Base-by-base conservation (phyloP, 768 basidiomycete species). In the Lentinula lateritia region DNA sequence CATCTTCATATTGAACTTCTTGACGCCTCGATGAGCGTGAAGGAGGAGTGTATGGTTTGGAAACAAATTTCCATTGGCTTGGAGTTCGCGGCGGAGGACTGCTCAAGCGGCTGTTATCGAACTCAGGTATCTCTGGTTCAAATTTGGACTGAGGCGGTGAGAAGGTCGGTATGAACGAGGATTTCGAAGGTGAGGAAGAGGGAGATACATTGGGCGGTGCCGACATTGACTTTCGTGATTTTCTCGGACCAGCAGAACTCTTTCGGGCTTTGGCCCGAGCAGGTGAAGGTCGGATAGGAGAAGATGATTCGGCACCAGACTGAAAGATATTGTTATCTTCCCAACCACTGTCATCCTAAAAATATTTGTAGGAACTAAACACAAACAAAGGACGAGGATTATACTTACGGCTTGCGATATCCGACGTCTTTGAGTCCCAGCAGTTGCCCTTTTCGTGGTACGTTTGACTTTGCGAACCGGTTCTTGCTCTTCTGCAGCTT, bases 291-390 rank as follows among this genome's bases (percentile, higher is more conserved):
- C 86, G 87, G 9, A 70, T 72, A 38, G 92, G 91, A 13, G 90
- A 92, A 6, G 90, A 90, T n/a, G 88, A 89, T 66, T 93, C 92
- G 5, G 88, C 88, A n/a, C 90, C 92, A 8, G 90, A 92, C 69
- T 94, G 92, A 71, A 94, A 94, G 34, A 92, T 84, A 64, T 94
- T 93, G 68, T 92, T 92, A 65, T 93, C 92, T 68, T 93, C 92
- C 91, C 92, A 93, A 38, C 90, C 90, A 66, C 90, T 92, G 58
- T 91, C 90, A 42, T 90, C 88, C 32, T 58, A 53, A 62, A 56
- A 28, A 61, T 13, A 20, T 3, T 60, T 59, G 46, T 53, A 39
- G 15, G 16, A 55, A 41, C 62, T 60, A 28, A 35, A 10, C 42
- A 20, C 4, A 34, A 59, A 16, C 15, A 48, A 39, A 9, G 38